Base-by-base conservation (phyloP, 495 filamentous ascomycete genomes). In the Penicillium angulare region DNA sequence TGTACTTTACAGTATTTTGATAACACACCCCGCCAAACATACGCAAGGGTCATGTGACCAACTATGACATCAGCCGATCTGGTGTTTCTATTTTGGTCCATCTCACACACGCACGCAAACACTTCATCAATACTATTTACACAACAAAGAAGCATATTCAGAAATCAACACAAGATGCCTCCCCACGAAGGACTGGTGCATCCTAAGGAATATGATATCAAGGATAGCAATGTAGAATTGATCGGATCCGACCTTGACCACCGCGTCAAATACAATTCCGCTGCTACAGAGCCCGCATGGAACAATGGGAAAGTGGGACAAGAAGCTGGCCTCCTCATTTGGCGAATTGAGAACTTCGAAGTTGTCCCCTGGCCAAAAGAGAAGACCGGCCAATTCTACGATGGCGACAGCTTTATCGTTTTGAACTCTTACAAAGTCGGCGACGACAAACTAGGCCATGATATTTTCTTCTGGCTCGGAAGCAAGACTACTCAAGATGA, bases 351-450 rank as follows among this genome's bases (percentile, higher is more conserved):
- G 53, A 61, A 83, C 33, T 84, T 86, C 58, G 65, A 82, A 58
- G 78, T 84, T 9, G 64, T 83, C 7, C 62, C 76, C n/a, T 81
- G 80, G 75, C 80, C 82, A 18, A 73, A 69, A 27, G 63, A 77
- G 13, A 69, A 65, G 12, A 55, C 71, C 17, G 82, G 82, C 15
- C 61, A 78, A 27, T 86, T 86, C 63, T 79, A 80, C 58, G 78
- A 84, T 20, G 81, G 81, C 12, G 82, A 86, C 53, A 83, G 80
- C 65, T 86, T 80, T 55, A 82, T 86, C 49, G 64, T 86, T 13
- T 66, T 86, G 36, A 69, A 80, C 57, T 76, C 79, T 0, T 76
- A 76, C 66, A 77, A 77, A 54, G 60, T 77, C 26, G 78, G 70
- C 12, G 67, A 67, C 35, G 67, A 78, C 50, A 76, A 77, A 49